These are phyloP conservation scores for Blastobotrys serpentis DNA, from an alignment of 1,139 yeast genomes.

Conservation along the genomic window DNA sequence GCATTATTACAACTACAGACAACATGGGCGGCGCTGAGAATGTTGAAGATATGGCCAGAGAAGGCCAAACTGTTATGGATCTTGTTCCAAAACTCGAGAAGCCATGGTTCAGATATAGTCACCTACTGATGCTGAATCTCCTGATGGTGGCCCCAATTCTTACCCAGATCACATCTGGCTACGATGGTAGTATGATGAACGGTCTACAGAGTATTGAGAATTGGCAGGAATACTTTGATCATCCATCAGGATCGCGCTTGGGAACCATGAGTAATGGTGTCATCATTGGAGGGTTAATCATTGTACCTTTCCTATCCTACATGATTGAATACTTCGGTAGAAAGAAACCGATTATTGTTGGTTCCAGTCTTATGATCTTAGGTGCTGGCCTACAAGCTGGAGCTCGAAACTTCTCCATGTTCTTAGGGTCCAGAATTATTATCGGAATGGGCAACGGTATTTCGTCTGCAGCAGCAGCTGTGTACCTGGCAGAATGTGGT, in stretches of 20 bases:
- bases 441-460: constrained; percentile 51
- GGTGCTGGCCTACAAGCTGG: constrained; percentile 49
- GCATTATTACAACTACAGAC: no score
- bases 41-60: constrained; percentile 15
- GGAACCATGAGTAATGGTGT: constrained; percentile 55
- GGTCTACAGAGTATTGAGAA: constrained; percentile 47
- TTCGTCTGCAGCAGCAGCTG: constrained; percentile 46
- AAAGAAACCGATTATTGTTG: constrained; percentile 43
- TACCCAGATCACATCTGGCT: constrained; percentile 51
- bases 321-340: constrained; percentile 51
- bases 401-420: constrained; percentile 44
- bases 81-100: constrained; percentile 27
- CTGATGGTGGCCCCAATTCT: constrained; percentile 44
- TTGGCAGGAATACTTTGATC: constrained; percentile 41
- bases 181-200: constrained; percentile 53
- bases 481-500: constrained; percentile 42
- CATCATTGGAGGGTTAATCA: constrained; percentile 45
- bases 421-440: constrained; percentile 49
- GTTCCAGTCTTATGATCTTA: constrained; percentile 43
- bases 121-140: constrained; percentile 42
- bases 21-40: background rate
- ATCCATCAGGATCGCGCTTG: constrained; percentile 46
- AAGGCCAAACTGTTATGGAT: constrained; percentile 19
- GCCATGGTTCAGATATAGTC: constrained; percentile 40
- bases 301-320: constrained; percentile 27